Percentiles rank a stretch among this genome's conserved stretches.
These are phyloP conservation scores for Ocimum tenuiflorum DNA, from an alignment of 257 asterid species.

Conservation along the genomic window DNA sequence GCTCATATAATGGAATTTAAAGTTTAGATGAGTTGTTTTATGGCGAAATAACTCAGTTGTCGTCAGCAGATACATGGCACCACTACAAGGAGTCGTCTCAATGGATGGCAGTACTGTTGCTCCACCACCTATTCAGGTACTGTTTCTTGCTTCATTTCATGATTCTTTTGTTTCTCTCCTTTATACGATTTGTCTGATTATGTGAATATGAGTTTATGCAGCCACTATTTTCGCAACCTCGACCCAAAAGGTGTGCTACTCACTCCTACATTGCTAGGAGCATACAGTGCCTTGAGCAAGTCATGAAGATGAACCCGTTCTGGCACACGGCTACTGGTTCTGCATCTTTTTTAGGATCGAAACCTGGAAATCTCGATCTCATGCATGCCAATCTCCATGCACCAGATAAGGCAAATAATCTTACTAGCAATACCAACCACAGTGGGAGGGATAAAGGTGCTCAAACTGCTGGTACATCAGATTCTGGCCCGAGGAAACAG, in stretches of 20 bases:
- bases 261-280: slow-evolving; percentile 89
- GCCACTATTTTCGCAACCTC: slow-evolving; percentile 74
- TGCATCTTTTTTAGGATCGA: slow-evolving; percentile 60
- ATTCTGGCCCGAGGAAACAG: slow-evolving; percentile 65
- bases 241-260: slow-evolving; percentile 78
- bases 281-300: slow-evolving; percentile 63
- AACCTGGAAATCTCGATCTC: slow-evolving; percentile 46
- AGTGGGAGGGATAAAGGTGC: slow-evolving; percentile 53
- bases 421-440: slow-evolving; percentile 33
- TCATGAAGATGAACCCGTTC: slow-evolving; percentile 67
- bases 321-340: slow-evolving; percentile 59
- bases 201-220: slow-evolving; percentile 17
- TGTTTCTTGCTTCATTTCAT: no score
- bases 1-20: neutral
- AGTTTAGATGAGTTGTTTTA: no score
- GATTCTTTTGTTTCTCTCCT: no score
- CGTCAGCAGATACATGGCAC: slow-evolving; percentile 71
- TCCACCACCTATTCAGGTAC: slow-evolving; percentile 69
- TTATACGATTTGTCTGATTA: neutral
- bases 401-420: slow-evolving; percentile 49
- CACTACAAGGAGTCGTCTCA: slow-evolving; percentile 75
- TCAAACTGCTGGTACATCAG: slow-evolving; percentile 40
- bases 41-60: slow-evolving; percentile 23
- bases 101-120: slow-evolving; percentile 65
- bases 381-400: slow-evolving; percentile 38